Evolutionary conservation across 2,329 filamentous ascomycete genomes (phyloP).

Genomic region (Trichophyton equinum): DNA sequence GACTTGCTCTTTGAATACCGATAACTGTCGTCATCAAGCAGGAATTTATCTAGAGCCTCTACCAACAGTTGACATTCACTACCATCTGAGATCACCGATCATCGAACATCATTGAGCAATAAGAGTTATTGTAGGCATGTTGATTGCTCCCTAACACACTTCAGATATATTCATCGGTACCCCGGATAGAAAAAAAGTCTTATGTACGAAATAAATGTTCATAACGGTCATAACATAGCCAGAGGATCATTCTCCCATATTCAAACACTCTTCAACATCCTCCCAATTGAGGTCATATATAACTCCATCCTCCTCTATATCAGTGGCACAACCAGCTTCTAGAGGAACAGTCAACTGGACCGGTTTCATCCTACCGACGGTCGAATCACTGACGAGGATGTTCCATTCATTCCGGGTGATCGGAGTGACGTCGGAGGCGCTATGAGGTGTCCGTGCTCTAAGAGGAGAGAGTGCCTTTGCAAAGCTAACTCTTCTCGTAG

Average conservation of each 20-base stretch:
- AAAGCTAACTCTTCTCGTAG: not conserved
- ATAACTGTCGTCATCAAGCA: too few relatives aligned
- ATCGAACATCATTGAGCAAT: too few relatives aligned
- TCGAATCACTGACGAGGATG: conserved; percentile 22
- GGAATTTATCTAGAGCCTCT: too few relatives aligned
- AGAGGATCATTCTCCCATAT: not conserved
- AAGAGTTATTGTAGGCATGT: too few relatives aligned
- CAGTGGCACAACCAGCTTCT: not conserved
- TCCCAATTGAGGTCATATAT: conserved; percentile 1
- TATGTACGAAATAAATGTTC: not conserved
- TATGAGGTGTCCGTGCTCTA: conserved; percentile 30
- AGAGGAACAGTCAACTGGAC: not conserved
- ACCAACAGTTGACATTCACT: too few relatives aligned
- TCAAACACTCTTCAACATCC: not conserved
- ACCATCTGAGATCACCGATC: too few relatives aligned
- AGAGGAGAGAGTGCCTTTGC: conserved; percentile 5
- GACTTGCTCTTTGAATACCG: too few relatives aligned
- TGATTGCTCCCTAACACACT: too few relatives aligned
- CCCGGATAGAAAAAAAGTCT: not conserved
- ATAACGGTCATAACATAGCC: not conserved
- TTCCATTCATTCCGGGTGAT: conserved; percentile 34
- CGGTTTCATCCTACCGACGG: not conserved
- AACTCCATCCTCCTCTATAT: conserved; percentile 1
- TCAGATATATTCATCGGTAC: not conserved
- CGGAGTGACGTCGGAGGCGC: conserved; percentile 33